Base-by-base conservation (phyloP, 768 basidiomycete species). In the Xerocomus brunneocitrinus region DNA sequence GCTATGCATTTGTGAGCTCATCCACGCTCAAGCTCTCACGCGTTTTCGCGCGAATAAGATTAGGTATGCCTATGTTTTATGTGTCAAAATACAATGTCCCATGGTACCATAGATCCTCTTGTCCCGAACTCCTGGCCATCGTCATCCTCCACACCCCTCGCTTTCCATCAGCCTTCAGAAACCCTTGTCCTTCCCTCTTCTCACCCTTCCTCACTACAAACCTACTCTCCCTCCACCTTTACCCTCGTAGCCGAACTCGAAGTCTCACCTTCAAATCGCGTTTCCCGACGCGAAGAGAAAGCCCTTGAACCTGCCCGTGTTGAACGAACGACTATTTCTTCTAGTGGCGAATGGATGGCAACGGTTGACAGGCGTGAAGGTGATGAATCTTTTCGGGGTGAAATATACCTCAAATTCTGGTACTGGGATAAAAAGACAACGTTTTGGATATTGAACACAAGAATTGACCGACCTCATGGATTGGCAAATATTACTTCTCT, bases 161-260 rank as follows among this genome's bases (percentile, higher is more conserved):
- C 89, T 6, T 75, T 89, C 40, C 95, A 98, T 68, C 71, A 77
- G 3, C 71, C 74, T 5, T 85, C 91, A 4, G 80, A 84, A 30
- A 83, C 90, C 5, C 74, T 98, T 55, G 78, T 98, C 58, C 78
- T 98, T 14, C 91, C 93, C 0, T 93, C 95, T 3, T 95, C 94
- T 0, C 95, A 99, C 64, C 89, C 93, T 0, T 94, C 95, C 3
- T 91, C 93, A n/a, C 75, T 99, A 38, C 95, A 98, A 73, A 83
- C 88, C 25, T 95, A 89, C 72, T 87, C 91, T 16, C 88, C 88
- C 1, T 69, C 77, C 8, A 78, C 81, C 3, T 86, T 86, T 28
- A 79, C 81, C 39, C 76, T 93, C 0, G 64, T 91, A 3, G 85
- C 85, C 43, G 95, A 99, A 69, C 77, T 98, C 19, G 97, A 98